phyloP scores from a whole-genome alignment of 768 basidiomycete genomes.

The Podaxis pistillaris region DNA sequence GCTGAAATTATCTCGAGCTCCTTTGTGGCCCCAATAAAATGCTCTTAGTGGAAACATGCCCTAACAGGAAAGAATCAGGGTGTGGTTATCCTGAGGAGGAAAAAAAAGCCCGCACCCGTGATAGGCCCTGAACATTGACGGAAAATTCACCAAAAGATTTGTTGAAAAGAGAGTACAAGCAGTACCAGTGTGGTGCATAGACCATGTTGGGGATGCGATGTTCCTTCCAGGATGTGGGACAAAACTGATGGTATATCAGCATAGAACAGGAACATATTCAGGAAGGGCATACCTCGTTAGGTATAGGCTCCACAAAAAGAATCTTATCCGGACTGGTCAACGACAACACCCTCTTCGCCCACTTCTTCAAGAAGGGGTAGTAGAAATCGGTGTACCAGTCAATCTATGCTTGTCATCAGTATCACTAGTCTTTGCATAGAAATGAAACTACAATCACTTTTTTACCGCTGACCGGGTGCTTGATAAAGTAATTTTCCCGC shows the following conservation, averaged over 20 bases:
- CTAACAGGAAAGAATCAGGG: slow-evolving; percentile 35
- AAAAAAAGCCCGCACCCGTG: slow-evolving; percentile 52
- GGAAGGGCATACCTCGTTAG: slow-evolving; percentile 72
- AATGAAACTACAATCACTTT: slow-evolving; percentile 43
- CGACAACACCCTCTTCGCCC: slow-evolving; percentile 59
- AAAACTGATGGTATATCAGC: slow-evolving; percentile 50
- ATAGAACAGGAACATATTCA: background rate
- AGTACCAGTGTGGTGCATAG: slow-evolving; percentile 61
- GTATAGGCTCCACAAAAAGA: slow-evolving; percentile 82
- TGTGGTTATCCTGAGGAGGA: too few relatives aligned
- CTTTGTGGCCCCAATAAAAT: slow-evolving; percentile 86
- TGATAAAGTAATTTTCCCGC: slow-evolving; percentile 81
- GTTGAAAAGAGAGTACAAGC: slow-evolving; percentile 82
- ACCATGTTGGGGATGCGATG: slow-evolving; percentile 34
- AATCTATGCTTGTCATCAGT: slow-evolving; percentile 40
- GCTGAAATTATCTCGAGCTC: slow-evolving; percentile 78
- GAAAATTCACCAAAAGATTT: slow-evolving; percentile 85
- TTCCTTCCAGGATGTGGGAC: slow-evolving; percentile 74
- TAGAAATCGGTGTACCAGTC: slow-evolving; percentile 90
- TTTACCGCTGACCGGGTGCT: slow-evolving; percentile 60
- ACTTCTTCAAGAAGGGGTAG: slow-evolving; percentile 70
- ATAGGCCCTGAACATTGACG: slow-evolving; percentile 91
- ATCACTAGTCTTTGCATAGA: background rate
- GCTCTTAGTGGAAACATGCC: slow-evolving; percentile 81
- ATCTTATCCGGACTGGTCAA: slow-evolving; percentile 52